Evolutionary conservation across 768 basidiomycete species (phyloP).

Genomic region (Boletus speciosus): DNA sequence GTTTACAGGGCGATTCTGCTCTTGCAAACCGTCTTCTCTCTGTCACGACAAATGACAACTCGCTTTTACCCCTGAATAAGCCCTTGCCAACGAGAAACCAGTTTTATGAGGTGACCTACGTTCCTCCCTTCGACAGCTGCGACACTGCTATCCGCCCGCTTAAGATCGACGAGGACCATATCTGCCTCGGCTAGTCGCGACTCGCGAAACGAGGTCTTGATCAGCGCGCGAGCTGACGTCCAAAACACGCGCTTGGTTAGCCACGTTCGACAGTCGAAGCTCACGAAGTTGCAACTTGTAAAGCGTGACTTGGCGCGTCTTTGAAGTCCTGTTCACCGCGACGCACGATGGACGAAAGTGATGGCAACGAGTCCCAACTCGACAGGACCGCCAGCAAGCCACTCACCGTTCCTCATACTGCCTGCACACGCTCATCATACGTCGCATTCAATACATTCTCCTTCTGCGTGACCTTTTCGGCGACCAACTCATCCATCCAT

Average conservation of each 20-base stretch:
- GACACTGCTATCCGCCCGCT: constrained; percentile 88
- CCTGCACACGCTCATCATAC: constrained; percentile 92
- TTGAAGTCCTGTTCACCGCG: constrained; percentile 80
- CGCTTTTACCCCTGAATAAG: constrained; percentile 5
- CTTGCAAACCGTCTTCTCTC: too few relatives aligned
- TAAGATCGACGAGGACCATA: constrained; percentile 91
- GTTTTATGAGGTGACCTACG: constrained; percentile 40
- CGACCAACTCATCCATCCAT: constrained; percentile 93
- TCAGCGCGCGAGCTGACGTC: constrained; percentile 92
- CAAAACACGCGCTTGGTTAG: constrained; percentile 86
- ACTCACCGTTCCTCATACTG: constrained; percentile 90
- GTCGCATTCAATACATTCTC: constrained; percentile 96
- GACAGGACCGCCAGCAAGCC: background rate
- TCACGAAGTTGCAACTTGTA: constrained; percentile 87
- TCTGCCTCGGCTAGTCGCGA: constrained; percentile 91
- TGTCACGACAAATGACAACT: background rate
- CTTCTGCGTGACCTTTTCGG: constrained; percentile 85
- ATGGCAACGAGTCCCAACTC: background rate
- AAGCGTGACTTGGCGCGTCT: constrained; percentile 82
- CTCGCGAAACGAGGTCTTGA: constrained; percentile 83
- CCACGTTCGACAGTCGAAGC: constrained; percentile 86
- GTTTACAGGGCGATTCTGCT: too few relatives aligned
- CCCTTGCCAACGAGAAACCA: constrained; percentile 1
- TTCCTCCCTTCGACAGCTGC: constrained; percentile 92
- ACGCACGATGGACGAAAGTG: background rate